Evolutionary conservation across 1,139 yeast species (phyloP), one percentile per base, ranked within the genome.

Genomic region (Yamadazyma diospyri): DNA sequence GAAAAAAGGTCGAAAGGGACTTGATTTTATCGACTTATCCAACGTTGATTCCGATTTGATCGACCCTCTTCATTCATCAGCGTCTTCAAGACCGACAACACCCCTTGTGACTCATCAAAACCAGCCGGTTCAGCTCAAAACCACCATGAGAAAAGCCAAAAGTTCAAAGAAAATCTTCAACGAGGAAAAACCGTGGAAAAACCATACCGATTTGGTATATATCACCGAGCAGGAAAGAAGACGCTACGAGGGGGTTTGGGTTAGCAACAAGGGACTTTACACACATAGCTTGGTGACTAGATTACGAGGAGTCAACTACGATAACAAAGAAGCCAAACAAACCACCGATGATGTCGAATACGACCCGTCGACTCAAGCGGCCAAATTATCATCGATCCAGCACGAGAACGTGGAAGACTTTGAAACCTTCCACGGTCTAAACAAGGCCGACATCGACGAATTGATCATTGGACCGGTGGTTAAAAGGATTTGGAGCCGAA

Each of bases 111-210:
- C 39, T 9, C 55, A 43, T 32, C 53, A 40, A 23, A 46, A 39
- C 5, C 56, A 51, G 30, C 55, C 61, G 1, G 70, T 76, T 4
- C 72, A 70, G 32, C 64, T 79, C 41, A 72, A 69, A 43, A 75
- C 84, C 1, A 83, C 95, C 2, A 74, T 86, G 80, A 65, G 95
- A 33, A 77, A 77, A 42, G 69, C 71, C 30, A 71, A 68, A 45
- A 62, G 57, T 35, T 64, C 61, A 41, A 70, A 68, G 46, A 59
- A 66, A 27, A 54, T 59, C 15, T 89, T 92, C 55, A 83, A 92
- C 52, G 95, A 85, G 47, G 87, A 85, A 42, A 88, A 89, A 55
- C 97, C 97, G 0, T 92, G 98, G 97, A 92, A 89, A 49, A 81
- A 86, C 49, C 96, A 87, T 52, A 67, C 65, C 25, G 84, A 78